A percentile compares a stretch with the other conserved stretches of the same genome.
Evolutionary conservation across 345 rosid genomes (phyloP).

Genomic region (Punica granatum): DNA sequence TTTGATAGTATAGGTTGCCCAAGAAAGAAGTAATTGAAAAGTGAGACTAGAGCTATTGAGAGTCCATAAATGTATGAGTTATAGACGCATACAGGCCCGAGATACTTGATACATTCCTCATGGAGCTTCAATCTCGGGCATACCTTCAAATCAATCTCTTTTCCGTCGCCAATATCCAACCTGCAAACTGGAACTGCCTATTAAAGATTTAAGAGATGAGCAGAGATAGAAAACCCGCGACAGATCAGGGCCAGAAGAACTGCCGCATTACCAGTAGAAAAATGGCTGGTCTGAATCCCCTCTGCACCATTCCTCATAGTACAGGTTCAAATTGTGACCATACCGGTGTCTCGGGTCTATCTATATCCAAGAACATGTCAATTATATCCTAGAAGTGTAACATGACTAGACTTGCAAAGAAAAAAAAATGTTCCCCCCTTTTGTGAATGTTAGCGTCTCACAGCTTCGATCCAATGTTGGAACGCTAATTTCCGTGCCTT

Average conservation of each 20-base stretch:
- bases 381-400: too few relatives aligned
- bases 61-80: background rate
- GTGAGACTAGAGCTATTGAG: background rate
- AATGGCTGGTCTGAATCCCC: slow-evolving; percentile 77
- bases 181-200: slow-evolving; percentile 19
- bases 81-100: slow-evolving; percentile 73
- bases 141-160: slow-evolving; percentile 49
- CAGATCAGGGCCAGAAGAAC: background rate
- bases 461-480: slow-evolving; percentile 81
- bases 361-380: slow-evolving; percentile 23
- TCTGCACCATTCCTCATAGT: slow-evolving; percentile 69
- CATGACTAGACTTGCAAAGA: too few relatives aligned
- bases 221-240: background rate
- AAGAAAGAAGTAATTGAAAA: slow-evolving; percentile 4
- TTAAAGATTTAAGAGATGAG: background rate
- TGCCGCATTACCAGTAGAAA: slow-evolving; percentile 58
- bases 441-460: slow-evolving; percentile 5
- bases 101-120: slow-evolving; percentile 71
- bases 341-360: slow-evolving; percentile 93
- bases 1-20: slow-evolving; percentile 1
- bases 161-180: slow-evolving; percentile 87
- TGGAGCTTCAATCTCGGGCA: slow-evolving; percentile 61
- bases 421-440: too few relatives aligned
- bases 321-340: slow-evolving; percentile 62
- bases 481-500: slow-evolving; percentile 80